Base-by-base conservation (phyloP, 2,329 filamentous ascomycete genomes). In the Colletotrichum sp. region DNA sequence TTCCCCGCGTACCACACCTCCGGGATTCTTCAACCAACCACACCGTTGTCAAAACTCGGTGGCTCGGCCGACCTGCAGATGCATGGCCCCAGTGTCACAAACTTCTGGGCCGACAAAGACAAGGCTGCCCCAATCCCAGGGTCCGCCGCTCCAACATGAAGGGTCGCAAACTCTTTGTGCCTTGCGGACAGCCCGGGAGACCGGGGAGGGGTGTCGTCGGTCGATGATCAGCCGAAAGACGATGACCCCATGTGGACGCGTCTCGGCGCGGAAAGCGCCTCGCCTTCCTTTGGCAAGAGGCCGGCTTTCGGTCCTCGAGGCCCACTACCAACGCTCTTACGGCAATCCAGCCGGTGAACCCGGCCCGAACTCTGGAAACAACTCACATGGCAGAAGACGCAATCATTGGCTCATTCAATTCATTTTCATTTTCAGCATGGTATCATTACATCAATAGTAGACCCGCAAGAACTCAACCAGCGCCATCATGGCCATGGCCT, bases 401-500 rank as follows among this genome's bases (percentile, higher is more conserved):
- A 13, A 14, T 65, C 32, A 4, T 60, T 55, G 12, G 21, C 28
- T 48, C 8, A 16, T 68, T 67, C 16, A 36, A 43, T 73, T 39
- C 43, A 14, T 68, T 48, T 34, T 34, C 67, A 39, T 68, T 68
- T 52, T 48, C 21, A 18, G 10, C 68, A 61, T 75, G 75, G 28
- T 74, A 77, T 77, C 79, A 84, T 36, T 14, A 59, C 7, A n/a
- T 39, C 32, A 76, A 63, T 70, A 52, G n/a, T 66, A 76, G 36
- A 89, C 89, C 64, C 93, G 88, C 83, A 95, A 82, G 79, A 93
- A 94, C 84, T 96, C 95, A 0, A 93, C 94, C 78, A 96, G 83
- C 1, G 93, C 92, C 92, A 96, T 95, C 77, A 96, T 95, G 1
- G 93, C 94, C 94, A 96, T 96, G 1, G 94, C 93, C 83, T 96